Evolutionary conservation across 805 yeast species (phyloP).

Genomic region (Yarrowia sp.): DNA sequence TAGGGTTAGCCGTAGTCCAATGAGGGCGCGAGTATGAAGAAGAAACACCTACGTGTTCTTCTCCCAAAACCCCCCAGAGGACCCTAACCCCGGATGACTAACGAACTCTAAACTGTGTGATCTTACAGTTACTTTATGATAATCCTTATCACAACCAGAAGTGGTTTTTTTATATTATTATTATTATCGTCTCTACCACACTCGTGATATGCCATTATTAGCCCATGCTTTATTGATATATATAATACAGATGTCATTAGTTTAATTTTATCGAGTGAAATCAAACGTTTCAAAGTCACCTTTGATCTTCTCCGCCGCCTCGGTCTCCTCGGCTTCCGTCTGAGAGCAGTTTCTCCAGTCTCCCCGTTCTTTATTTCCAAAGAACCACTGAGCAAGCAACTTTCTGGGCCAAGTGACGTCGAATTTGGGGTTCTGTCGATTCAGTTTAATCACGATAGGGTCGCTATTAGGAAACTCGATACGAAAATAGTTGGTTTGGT

Average conservation of each 20-base stretch:
- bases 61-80: too few relatives aligned
- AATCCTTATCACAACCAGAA: too few relatives aligned
- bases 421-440: constrained; percentile 37
- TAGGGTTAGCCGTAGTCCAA: too few relatives aligned
- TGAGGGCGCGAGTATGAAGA: too few relatives aligned
- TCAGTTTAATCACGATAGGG: constrained; percentile 27
- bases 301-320: constrained; percentile 64
- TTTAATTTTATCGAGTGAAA: constrained; percentile 38
- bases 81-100: too few relatives aligned
- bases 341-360: constrained; percentile 80
- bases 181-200: too few relatives aligned
- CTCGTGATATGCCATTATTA: neutral
- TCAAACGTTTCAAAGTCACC: constrained; percentile 52
- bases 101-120: too few relatives aligned
- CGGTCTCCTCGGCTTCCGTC: constrained; percentile 54
- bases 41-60: too few relatives aligned
- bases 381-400: constrained; percentile 56
- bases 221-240: neutral
- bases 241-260: neutral
- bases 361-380: constrained; percentile 56
- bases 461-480: constrained; percentile 28
- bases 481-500: constrained; percentile 30
- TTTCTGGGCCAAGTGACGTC: constrained; percentile 85
- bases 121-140: neutral
- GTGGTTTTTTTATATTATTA: too few relatives aligned